These are phyloP conservation scores for Cucurbita moschata DNA, from an alignment of 306 rosid genomes.

Conservation along the genomic window DNA sequence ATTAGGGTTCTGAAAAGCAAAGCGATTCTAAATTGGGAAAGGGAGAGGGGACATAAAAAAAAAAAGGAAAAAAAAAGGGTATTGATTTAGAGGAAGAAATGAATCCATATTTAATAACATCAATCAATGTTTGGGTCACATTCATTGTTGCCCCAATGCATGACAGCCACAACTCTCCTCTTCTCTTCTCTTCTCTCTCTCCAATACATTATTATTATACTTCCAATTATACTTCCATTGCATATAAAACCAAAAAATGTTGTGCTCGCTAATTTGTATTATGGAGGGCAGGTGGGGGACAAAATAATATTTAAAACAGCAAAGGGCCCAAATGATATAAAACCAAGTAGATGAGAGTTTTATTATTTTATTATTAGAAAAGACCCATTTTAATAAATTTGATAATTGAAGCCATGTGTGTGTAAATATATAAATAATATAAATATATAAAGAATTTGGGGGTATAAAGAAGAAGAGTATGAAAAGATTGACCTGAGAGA, in stretches of 20 bases:
- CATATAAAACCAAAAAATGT: neutral
- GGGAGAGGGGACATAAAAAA: neutral
- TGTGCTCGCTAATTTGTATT: neutral
- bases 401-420: neutral
- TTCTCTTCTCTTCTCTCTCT: neutral
- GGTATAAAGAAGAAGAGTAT: neutral
- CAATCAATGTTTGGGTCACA: conserved; percentile 2
- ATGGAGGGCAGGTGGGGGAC: conserved; percentile 4
- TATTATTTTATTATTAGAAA: neutral
- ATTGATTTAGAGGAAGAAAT: neutral
- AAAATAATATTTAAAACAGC: neutral
- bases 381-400: neutral
- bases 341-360: neutral
- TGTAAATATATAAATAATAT: neutral
- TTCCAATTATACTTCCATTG: neutral
- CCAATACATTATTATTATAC: neutral
- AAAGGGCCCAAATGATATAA: neutral
- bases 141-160: neutral
- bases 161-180: neutral
- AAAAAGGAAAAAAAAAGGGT: neutral
- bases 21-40: neutral
- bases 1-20: neutral
- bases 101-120: neutral
- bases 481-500: conserved; percentile 8
- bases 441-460: neutral